These are phyloP conservation scores for Batkoa obscura DNA, from an alignment of 371 early-diverging fungal species.

Conservation along the genomic window DNA sequence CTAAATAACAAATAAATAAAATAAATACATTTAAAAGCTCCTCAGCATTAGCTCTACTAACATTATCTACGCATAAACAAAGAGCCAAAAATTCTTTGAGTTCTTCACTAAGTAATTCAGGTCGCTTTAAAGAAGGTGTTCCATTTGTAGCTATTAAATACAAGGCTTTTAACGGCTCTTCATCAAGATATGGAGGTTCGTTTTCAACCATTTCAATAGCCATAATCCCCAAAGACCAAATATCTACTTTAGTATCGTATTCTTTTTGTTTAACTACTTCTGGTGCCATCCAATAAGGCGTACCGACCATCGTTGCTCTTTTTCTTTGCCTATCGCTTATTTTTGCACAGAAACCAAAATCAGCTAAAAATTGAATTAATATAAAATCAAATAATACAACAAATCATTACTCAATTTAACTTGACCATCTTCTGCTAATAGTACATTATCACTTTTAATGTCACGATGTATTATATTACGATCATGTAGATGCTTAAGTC, in stretches of 20 bases:
- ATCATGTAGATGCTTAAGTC: conserved; percentile 78
- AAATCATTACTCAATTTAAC: conserved; percentile 67
- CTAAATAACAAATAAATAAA: neutral
- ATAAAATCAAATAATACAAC: neutral
- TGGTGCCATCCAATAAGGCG: conserved; percentile 88
- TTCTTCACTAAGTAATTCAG: conserved; percentile 58
- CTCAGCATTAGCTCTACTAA: conserved; percentile 60
- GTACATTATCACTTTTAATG: conserved; percentile 90
- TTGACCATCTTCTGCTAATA: conserved; percentile 65
- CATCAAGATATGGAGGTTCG: conserved; percentile 93
- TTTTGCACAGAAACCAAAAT: conserved; percentile 93
- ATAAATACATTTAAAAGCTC: conserved; percentile 23
- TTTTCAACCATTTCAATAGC: conserved; percentile 96
- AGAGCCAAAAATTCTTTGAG: conserved; percentile 75
- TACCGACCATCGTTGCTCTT: conserved; percentile 94
- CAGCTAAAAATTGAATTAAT: conserved; percentile 21
- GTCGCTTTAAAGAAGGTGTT: conserved; percentile 78
- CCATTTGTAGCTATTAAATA: conserved; percentile 95
- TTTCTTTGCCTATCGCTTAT: conserved; percentile 64
- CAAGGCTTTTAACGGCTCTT: conserved; percentile 86
- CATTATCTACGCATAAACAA: conserved; percentile 77
- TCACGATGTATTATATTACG: conserved; percentile 92
- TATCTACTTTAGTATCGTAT: conserved; percentile 78
- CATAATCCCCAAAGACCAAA: conserved; percentile 90
- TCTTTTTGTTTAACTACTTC: conserved; percentile 82